Base-by-base conservation (phyloP, 2,329 filamentous ascomycete species). In the Cadophora sp. region DNA sequence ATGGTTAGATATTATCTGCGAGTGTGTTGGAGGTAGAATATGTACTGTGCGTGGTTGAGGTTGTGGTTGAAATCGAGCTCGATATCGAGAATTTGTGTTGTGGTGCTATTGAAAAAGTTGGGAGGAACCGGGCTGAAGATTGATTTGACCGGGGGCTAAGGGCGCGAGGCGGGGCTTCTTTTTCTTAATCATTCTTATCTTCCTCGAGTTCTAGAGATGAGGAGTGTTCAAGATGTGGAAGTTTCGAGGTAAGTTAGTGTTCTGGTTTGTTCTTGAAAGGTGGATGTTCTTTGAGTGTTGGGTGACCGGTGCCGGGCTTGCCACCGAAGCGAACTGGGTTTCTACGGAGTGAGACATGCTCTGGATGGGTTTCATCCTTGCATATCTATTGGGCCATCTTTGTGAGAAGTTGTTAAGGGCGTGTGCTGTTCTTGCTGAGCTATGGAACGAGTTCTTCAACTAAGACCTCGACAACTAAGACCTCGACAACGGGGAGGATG, bases 221-320 rank as follows among this genome's bases (percentile, higher is more conserved):
- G 8, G 4, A 11, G 9, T 24, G 13, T 58, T 24, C 7, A 6
- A 24, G n/a, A 8, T n/a, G n/a, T 16, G 20, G 9, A 16, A 4
- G 9, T 18, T 33, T 43, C 33, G 36, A 41, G 16, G 0, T 2
- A 7, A 14, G 24, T 58, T 41, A n/a, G 9, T 58, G n/a, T 58
- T n/a, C 9, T 41, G 9, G 2, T 39, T n/a, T n/a, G 53, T 58
- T 41, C n/a, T 41, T 3, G 33, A 41, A 36, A 11, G 8, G 33
- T 33, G 11, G 36, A 13, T 4, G 36, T 39, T 43, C 53, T 58
- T 41, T 43, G 53, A 58, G 33, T 58, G 53, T 39, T 41, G n/a
- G 20, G 33, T 41, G 20, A n/a, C n/a, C n/a, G n/a, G n/a, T n/a
- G n/a, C n/a, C n/a, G n/a, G n/a, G n/a, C n/a, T n/a, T n/a, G n/a